These are phyloP conservation scores for Saposhnikovia divaricata DNA, from an alignment of 129 eudicot species.

Conservation along the genomic window DNA sequence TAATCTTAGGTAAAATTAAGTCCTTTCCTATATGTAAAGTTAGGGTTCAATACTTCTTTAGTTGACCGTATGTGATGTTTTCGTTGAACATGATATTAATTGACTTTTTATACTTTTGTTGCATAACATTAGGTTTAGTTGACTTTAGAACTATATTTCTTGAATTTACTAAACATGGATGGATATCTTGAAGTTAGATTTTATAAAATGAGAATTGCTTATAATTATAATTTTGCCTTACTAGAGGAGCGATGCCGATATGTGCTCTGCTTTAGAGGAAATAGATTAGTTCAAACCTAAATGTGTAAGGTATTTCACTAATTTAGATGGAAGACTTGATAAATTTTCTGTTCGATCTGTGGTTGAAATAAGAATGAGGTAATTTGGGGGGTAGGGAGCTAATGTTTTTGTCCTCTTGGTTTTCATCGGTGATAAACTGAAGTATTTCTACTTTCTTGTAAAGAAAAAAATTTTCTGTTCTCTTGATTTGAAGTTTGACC, in stretches of 20 bases:
- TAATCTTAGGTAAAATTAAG: not conserved
- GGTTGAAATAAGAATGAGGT: too few species aligned
- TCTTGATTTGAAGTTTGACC: slow-evolving; percentile 47
- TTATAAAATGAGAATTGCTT: not conserved
- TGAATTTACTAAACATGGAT: not conserved
- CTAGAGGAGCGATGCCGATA: not conserved
- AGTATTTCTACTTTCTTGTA: slow-evolving; percentile 28
- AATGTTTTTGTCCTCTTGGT: slow-evolving; percentile 8
- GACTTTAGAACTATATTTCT: not conserved
- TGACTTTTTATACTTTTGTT: not conserved
- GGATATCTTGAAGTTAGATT: not conserved
- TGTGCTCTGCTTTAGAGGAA: not conserved
- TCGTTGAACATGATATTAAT: not conserved
- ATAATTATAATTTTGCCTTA: not conserved
- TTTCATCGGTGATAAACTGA: slow-evolving; percentile 21
- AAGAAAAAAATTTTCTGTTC: slow-evolving; percentile 13
- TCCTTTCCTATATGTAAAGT: not conserved
- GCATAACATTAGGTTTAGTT: not conserved
- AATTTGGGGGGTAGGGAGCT: slow-evolving; percentile 14
- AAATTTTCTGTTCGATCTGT: too few species aligned
- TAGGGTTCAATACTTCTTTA: not conserved
- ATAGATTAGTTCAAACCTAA: not conserved
- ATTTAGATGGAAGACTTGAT: too few species aligned
- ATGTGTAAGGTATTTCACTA: not conserved
- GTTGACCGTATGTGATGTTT: not conserved